phyloP scores from a whole-genome alignment of 2,329 filamentous ascomycete species.

The Trichoderma lentiforme region DNA sequence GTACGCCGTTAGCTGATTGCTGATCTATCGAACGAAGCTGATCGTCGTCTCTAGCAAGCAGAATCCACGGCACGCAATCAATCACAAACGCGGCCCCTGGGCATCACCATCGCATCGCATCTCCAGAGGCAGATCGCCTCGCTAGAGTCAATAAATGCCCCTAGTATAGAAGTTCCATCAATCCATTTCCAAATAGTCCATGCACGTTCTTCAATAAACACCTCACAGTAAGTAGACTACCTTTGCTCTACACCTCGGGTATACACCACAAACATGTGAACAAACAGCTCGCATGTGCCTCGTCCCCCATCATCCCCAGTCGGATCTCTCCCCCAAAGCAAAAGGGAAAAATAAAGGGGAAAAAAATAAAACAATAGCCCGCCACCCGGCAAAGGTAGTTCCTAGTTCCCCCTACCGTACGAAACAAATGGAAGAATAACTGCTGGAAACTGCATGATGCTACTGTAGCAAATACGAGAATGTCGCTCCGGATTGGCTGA shows the following conservation, averaged over 20 bases:
- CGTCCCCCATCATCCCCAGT: neutral
- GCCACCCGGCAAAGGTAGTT: neutral
- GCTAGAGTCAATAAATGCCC: neutral
- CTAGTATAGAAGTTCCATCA: no score
- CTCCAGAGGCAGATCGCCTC: neutral
- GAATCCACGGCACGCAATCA: neutral
- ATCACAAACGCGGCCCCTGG: neutral
- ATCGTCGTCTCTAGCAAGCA: neutral
- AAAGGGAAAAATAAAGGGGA: neutral
- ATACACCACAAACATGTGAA: neutral
- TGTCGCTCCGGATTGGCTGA: conserved; percentile 1
- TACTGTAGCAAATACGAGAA: neutral
- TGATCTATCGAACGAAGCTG: neutral
- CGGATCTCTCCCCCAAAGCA: conserved; percentile 1
- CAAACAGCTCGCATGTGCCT: neutral
- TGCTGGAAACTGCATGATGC: neutral
- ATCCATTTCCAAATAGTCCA: neutral
- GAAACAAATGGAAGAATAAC: neutral
- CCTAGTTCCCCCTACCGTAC: neutral
- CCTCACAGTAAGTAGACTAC: neutral
- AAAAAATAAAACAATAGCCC: neutral
- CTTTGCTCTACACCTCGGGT: neutral
- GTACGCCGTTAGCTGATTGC: neutral
- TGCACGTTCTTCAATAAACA: neutral
- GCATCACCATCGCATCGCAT: conserved; percentile 2